A percentile compares a stretch with the other conserved stretches of the same genome.
phyloP scores from a whole-genome alignment of 208 protist genomes.

The Leishmania martiniquensis region DNA sequence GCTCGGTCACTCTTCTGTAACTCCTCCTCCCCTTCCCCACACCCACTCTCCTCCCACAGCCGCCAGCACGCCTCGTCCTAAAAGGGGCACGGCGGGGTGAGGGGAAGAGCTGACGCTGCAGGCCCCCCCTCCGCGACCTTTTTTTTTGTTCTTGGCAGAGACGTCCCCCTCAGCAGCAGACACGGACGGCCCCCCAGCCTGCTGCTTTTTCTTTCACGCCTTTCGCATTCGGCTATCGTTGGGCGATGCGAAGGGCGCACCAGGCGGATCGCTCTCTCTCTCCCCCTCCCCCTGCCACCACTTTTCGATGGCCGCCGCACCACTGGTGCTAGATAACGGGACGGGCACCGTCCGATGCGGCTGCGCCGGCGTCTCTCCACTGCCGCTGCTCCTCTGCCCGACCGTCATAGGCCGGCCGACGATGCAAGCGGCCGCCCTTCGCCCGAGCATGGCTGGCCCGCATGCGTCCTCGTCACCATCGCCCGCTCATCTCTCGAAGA shows the following conservation, averaged over 20 bases:
- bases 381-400: slow-evolving; percentile 97
- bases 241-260: too few species aligned
- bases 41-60: background rate
- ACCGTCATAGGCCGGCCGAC: slow-evolving; percentile 96
- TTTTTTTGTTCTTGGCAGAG: too few species aligned
- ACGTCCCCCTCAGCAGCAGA: too few species aligned
- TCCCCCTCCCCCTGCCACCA: too few species aligned
- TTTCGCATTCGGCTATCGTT: too few species aligned
- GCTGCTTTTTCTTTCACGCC: too few species aligned
- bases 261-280: too few species aligned
- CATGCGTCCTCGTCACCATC: background rate
- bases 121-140: too few species aligned
- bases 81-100: background rate
- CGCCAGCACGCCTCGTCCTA: background rate
- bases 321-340: slow-evolving; percentile 70
- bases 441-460: background rate
- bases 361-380: slow-evolving; percentile 94
- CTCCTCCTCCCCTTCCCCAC: background rate
- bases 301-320: slow-evolving; percentile 23
- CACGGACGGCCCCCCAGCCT: too few species aligned
- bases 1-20: background rate
- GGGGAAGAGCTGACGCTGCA: background rate
- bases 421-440: slow-evolving; percentile 30
- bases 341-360: slow-evolving; percentile 97
- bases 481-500: background rate